Conservation (phyloP, 805 yeast genomes). For the Metschnikowia lochheadii region DNA sequence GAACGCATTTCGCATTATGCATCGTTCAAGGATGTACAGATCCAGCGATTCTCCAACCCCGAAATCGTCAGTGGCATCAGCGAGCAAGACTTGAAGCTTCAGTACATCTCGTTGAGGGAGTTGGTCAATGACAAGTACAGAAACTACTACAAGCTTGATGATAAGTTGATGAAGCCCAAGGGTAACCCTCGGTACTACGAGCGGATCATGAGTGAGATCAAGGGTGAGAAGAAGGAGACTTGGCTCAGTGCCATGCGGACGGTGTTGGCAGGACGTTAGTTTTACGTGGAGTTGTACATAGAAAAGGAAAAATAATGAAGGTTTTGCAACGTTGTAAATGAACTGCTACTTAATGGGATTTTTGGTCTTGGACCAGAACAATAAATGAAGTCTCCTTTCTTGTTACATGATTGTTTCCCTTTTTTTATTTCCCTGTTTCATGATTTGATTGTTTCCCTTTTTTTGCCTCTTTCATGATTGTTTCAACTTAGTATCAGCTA, state of each 20-base stretch:
- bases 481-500: too few relatives aligned
- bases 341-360: too few relatives aligned
- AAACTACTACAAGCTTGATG: slow-evolving; percentile 59
- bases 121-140: slow-evolving; percentile 58
- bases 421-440: too few relatives aligned
- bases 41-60: slow-evolving; percentile 37
- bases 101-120: slow-evolving; percentile 54
- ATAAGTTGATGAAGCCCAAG: slow-evolving; percentile 68
- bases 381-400: too few relatives aligned
- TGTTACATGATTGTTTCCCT: too few relatives aligned
- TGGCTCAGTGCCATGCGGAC: slow-evolving; percentile 65
- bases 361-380: too few relatives aligned
- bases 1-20: slow-evolving; percentile 67
- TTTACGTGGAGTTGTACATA: too few relatives aligned
- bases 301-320: too few relatives aligned
- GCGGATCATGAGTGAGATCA: slow-evolving; percentile 64
- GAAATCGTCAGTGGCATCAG: slow-evolving; percentile 36
- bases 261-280: slow-evolving; percentile 67
- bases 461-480: too few relatives aligned
- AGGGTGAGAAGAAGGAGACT: slow-evolving; percentile 67
- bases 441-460: too few relatives aligned
- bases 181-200: slow-evolving; percentile 80
- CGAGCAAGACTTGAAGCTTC: slow-evolving; percentile 54
- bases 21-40: slow-evolving; percentile 64
- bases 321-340: too few relatives aligned